These are phyloP conservation scores for Mentha longifolia DNA, from an alignment of 257 asterid species.

Conservation along the genomic window DNA sequence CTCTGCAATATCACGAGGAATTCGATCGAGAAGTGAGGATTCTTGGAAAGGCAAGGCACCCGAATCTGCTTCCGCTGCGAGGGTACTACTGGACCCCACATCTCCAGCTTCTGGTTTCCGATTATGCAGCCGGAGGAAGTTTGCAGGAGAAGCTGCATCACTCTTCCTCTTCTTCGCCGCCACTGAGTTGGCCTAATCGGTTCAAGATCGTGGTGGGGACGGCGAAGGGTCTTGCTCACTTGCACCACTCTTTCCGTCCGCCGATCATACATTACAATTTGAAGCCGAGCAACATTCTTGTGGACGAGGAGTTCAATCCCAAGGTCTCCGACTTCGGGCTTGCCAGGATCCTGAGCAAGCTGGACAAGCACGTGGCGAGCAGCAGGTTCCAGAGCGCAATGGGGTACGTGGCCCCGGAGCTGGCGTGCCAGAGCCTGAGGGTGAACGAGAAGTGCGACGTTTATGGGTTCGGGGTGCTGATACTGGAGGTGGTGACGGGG, in stretches of 20 bases:
- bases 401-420: slow-evolving; percentile 90
- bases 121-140: slow-evolving; percentile 66
- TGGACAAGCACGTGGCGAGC: slow-evolving; percentile 64
- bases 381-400: slow-evolving; percentile 73
- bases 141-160: slow-evolving; percentile 68
- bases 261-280: slow-evolving; percentile 85
- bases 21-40: slow-evolving; percentile 78
- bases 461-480: slow-evolving; percentile 82
- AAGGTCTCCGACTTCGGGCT: slow-evolving; percentile 82
- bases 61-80: slow-evolving; percentile 59
- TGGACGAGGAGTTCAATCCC: slow-evolving; percentile 69
- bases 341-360: slow-evolving; percentile 64
- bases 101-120: slow-evolving; percentile 76
- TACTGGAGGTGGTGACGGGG: slow-evolving; percentile 84
- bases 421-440: slow-evolving; percentile 86
- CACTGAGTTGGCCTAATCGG: slow-evolving; percentile 70
- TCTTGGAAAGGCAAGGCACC: slow-evolving; percentile 80
- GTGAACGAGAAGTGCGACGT: slow-evolving; percentile 94
- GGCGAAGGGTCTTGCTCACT: slow-evolving; percentile 83
- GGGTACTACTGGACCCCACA: slow-evolving; percentile 98
- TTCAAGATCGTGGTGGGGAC: slow-evolving; percentile 73
- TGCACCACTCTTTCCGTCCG: slow-evolving; percentile 82
- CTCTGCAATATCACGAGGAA: slow-evolving; percentile 72
- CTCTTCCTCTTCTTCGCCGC: slow-evolving; percentile 35
- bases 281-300: slow-evolving; percentile 81